Evolutionary conservation across 2,329 filamentous ascomycete species (phyloP), one percentile per base, ranked within the genome.

Genomic region (Colletotrichum higginsianum): DNA sequence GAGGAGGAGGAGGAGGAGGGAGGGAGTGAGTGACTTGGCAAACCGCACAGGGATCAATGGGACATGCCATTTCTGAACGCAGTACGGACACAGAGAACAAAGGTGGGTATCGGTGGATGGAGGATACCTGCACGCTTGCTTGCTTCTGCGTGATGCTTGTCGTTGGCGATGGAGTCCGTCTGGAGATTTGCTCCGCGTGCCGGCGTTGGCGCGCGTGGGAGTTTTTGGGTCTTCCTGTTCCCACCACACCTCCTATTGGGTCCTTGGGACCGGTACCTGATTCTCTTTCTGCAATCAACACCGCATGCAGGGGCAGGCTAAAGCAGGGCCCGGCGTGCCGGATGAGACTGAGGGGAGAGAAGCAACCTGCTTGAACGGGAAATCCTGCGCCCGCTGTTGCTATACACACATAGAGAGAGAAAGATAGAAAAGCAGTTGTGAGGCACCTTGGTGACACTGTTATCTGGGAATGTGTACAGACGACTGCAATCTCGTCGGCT

Each of bases 181-280:
- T 69, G 55, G 47, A 60, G 53, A 69, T 65, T 69, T 70, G 55
- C 61, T 56, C 67, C 67, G 62, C 67, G 61, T 66, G 15, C 53
- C 47, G 55, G 55, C 67, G 55, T 66, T 55, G 53, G 67, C 47
- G 40, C 26, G 26, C 26, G 26, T 26, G 26, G 26, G 26, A 26
- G 26, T 26, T 26, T 26, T 26, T 26, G 26, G 26, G 26, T 26
- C 26, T 26, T 26, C 26, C 3, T 26, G 26, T 26, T 26, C 26
- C 26, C 26, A 26, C 26, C 26, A 26, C 4, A 26, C 26, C 26
- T 26, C 26, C 26, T 26, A 26, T 60, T 9, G 53, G 52, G 42
- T 38, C 23, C 16, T 40, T 44, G 61, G 44, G 12, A n/a, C 7
- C 1, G 15, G 0, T 49, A 30, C 35, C 12, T 46, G 23, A 18